Evolutionary conservation across 371 early-diverging fungal species (phyloP), one percentile per base, ranked within the genome.

Genomic region (Syncephalastrum sp.): DNA sequence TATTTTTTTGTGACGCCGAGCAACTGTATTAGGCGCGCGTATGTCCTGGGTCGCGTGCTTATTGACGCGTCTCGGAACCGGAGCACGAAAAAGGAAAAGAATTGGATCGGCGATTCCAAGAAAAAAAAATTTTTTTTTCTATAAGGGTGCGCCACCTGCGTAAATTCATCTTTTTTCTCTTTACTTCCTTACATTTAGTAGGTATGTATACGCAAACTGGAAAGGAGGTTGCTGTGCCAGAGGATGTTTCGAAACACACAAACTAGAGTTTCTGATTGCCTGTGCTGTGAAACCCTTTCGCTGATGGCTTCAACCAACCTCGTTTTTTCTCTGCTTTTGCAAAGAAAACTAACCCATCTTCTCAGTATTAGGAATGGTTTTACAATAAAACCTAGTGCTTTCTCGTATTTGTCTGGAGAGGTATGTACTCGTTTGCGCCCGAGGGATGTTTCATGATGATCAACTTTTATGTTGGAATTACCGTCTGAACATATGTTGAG

Each of bases 181-280:
- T 64, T 57, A 44, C 54, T 53, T 27, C 15, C 50, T 5, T 17
- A 12, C 10, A 47, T 12, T 48, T 19, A 47, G 4, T 13, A n/a
- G 42, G 25, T 47, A 25, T 43, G 42, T 48, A 51, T 47, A 42
- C 21, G 49, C 42, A 64, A 33, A 33, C 38, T 21, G 38, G 8
- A 33, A 3, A 33, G 10, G 38, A 33, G 38, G 38, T 33, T 33
- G 38, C 38, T 33, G 38, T 33, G 38, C 38, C 38, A 33, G 38
- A 33, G 38, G 78, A 77, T 77, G 78, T 55, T 56, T 69, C 64
- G 53, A 47, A 68, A 72, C 70, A 73, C 70, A 70, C 79, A 79
- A 79, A 79, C 79, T 79, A 79, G 79, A 79, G 79, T 79, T 79
- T 79, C 75, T 79, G 79, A 79, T 49, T 53, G n/a, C 33, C 68